Conservation (phyloP, 2,329 filamentous ascomycete genomes). For the Calonectria pseudoturangicola region DNA sequence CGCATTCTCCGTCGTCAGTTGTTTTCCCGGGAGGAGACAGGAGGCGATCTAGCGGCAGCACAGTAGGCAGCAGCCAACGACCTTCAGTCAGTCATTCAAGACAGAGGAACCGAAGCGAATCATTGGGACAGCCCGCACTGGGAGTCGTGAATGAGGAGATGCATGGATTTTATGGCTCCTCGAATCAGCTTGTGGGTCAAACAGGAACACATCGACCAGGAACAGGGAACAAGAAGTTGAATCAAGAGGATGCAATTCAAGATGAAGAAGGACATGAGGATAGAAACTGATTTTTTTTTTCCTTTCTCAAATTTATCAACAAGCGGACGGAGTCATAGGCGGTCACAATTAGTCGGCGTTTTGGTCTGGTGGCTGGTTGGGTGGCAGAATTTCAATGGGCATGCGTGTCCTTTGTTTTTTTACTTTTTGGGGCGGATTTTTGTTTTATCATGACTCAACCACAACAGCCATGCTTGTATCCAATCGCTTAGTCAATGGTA, state of each 20-base stretch:
- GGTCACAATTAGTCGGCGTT: constrained; percentile 27
- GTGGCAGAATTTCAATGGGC: constrained; percentile 4
- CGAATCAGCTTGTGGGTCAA: constrained; percentile 63
- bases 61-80: constrained; percentile 41
- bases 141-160: constrained; percentile 66
- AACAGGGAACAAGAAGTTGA: constrained; percentile 27
- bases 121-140: constrained; percentile 48
- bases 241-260: background rate
- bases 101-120: constrained; percentile 51
- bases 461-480: background rate
- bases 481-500: constrained; percentile 27
- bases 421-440: no score
- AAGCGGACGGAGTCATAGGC: constrained; percentile 23
- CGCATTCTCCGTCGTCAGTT: constrained; percentile 54
- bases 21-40: constrained; percentile 48
- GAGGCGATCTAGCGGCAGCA: constrained; percentile 55
- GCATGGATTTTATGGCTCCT: constrained; percentile 69
- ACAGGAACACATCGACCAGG: constrained; percentile 56
- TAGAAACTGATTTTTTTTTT: constrained; percentile 5
- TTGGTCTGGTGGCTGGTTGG: constrained; percentile 3
- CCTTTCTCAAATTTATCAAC: background rate
- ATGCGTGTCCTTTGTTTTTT: background rate
- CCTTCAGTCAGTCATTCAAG: constrained; percentile 55
- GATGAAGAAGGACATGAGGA: background rate
- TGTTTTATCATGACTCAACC: background rate